Evolutionary conservation across 495 filamentous ascomycete species (phyloP).

Genomic region (Aspergillus sclerotiicarbonarius): DNA sequence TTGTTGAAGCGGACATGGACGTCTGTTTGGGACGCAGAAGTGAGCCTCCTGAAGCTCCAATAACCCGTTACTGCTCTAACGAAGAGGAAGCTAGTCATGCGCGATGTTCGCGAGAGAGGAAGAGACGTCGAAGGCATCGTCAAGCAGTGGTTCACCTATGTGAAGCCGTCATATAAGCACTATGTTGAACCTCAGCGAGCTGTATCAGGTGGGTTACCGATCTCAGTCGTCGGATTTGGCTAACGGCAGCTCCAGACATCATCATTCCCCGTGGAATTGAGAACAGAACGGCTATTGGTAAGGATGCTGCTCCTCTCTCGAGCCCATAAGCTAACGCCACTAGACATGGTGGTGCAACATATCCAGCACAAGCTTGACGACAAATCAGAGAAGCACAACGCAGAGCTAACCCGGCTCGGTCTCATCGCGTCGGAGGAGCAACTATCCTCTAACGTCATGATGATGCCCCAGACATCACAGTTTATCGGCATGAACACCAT

Average conservation of each 20-base stretch:
- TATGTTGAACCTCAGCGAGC: slow-evolving; percentile 89
- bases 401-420: slow-evolving; percentile 70
- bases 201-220: slow-evolving; percentile 58
- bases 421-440: slow-evolving; percentile 64
- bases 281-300: slow-evolving; percentile 88
- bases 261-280: slow-evolving; percentile 94
- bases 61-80: slow-evolving; percentile 7
- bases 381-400: slow-evolving; percentile 81
- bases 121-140: slow-evolving; percentile 91
- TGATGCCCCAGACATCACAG: slow-evolving; percentile 73
- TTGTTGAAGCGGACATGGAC: slow-evolving; percentile 94
- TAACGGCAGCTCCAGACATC: slow-evolving; percentile 60
- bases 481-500: slow-evolving; percentile 86
- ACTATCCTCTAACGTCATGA: slow-evolving; percentile 66
- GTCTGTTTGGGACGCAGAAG: slow-evolving; percentile 89
- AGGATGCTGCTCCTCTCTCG: slow-evolving; percentile 15
- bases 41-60: slow-evolving; percentile 40
- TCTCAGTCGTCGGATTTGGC: neutral
- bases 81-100: slow-evolving; percentile 59
- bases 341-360: slow-evolving; percentile 86
- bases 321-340: slow-evolving; percentile 17
- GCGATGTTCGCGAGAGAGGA: slow-evolving; percentile 81
- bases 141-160: slow-evolving; percentile 95
- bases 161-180: slow-evolving; percentile 91
- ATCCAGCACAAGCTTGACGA: slow-evolving; percentile 78